Evolutionary conservation across 495 filamentous ascomycete species (phyloP).

Genomic region (Massariosphaeria phaeospora): DNA sequence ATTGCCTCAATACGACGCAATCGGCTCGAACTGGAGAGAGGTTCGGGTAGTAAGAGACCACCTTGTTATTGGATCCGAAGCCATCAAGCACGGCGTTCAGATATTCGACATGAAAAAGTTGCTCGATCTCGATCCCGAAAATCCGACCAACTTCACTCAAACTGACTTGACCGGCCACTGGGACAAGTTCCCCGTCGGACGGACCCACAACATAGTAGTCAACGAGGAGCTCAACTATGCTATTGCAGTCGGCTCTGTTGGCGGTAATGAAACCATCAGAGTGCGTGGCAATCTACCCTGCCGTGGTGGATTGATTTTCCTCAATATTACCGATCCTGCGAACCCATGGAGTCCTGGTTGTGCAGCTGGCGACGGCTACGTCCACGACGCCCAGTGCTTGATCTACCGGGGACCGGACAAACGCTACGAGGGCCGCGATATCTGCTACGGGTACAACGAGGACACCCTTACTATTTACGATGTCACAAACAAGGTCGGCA

Average conservation of each 20-base stretch:
- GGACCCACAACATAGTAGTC: slow-evolving; percentile 36
- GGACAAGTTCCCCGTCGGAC: slow-evolving; percentile 44
- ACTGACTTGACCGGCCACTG: slow-evolving; percentile 37
- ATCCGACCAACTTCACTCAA: slow-evolving; percentile 38
- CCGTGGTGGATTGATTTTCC: slow-evolving; percentile 50
- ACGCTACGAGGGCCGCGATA: slow-evolving; percentile 50
- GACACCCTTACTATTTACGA: slow-evolving; percentile 47
- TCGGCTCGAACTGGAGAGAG: slow-evolving; percentile 26
- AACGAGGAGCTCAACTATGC: slow-evolving; percentile 50
- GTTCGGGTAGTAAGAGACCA: slow-evolving; percentile 24
- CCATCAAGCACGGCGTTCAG: slow-evolving; percentile 30
- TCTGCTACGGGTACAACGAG: slow-evolving; percentile 59
- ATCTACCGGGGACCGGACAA: slow-evolving; percentile 54
- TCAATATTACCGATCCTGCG: slow-evolving; percentile 43
- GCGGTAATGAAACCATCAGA: too few species aligned
- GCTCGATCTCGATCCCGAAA: slow-evolving; percentile 20
- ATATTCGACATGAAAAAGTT: slow-evolving; percentile 41
- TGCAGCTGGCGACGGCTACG: slow-evolving; percentile 53
- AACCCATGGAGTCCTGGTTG: slow-evolving; percentile 52
- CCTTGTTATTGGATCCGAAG: slow-evolving; percentile 30
- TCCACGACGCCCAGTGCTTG: slow-evolving; percentile 59
- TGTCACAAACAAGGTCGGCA: slow-evolving; percentile 54
- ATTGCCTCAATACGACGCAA: slow-evolving; percentile 18
- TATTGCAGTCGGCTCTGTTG: slow-evolving; percentile 50
- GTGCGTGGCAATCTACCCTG: slow-evolving; percentile 49